Evolutionary conservation across 176 grass and related monocot genomes (phyloP), one percentile per base, ranked within the genome.

Genomic region (Lolium rigidum): DNA sequence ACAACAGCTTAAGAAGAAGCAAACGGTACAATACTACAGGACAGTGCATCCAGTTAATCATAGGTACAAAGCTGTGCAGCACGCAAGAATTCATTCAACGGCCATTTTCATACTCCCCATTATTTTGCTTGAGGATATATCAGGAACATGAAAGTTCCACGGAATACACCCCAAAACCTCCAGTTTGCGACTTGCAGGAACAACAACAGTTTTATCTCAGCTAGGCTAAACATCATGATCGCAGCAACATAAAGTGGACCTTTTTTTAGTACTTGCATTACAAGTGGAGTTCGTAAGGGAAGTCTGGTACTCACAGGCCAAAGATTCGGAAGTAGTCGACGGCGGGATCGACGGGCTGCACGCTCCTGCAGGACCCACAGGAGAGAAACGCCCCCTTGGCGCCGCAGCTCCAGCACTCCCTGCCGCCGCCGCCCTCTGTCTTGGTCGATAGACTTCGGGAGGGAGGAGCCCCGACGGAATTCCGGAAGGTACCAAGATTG

Each of bases 281-380:
- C 13, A 14, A 74, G 46, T 22, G 46, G 44, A 26, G 70, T 13
- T 73, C 69, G 24, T 22, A 73, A 73, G 10, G 37, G 13, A 31
- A 65, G 60, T 41, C 9, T 31, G 78, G 31, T 43, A 92, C 97
- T 95, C 83, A 98, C 93, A 95, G 52, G 58, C 94, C 97, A 86
- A 98, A 95, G 66, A 98, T 98, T 15, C 74, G 74, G 82, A 98
- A 98, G 76, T 94, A 94, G 74, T 98, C 90, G 16, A 98, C 70
- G 9, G 88, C 76, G 24, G 74, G 80, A 81, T 95, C 91, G 41
- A 95, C 70, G 31, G 93, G 90, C 78, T 95, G 96, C 85, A 98
- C 96, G 21, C 91, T 92, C 62, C 92, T 82, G 77, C 96, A 98
- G 47, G 86, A 82, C 3, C 86, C 84, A 26, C 96, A 98, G n/a